These are phyloP conservation scores for Vachellia collinsii DNA, from an alignment of 306 rosid genomes.

Conservation along the genomic window DNA sequence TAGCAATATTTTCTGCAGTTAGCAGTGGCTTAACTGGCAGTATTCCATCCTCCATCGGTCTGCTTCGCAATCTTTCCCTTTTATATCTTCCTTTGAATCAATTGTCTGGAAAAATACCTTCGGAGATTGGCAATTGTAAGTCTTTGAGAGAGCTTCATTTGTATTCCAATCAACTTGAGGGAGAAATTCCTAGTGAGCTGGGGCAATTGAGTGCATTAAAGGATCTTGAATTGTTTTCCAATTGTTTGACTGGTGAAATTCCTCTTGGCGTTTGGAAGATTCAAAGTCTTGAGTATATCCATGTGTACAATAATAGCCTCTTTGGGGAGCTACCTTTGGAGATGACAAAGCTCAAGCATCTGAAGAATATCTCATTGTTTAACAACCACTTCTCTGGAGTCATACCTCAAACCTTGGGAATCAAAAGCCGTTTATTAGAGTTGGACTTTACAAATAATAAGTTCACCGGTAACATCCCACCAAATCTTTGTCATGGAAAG, in stretches of 20 bases:
- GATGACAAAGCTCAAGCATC: constrained; percentile 66
- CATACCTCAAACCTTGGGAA: constrained; percentile 75
- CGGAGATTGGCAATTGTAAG: constrained; percentile 63
- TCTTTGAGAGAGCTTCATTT: constrained; percentile 55
- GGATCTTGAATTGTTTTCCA: constrained; percentile 55
- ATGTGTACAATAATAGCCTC: constrained; percentile 65
- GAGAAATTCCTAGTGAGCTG: constrained; percentile 70
- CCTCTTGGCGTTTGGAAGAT: constrained; percentile 87
- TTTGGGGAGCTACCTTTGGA: constrained; percentile 71
- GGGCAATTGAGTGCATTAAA: constrained; percentile 55
- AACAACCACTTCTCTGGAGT: constrained; percentile 71
- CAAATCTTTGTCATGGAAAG: constrained; percentile 71
- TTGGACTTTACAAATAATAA: constrained; percentile 68
- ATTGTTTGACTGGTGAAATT: constrained; percentile 69
- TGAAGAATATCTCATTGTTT: constrained; percentile 61
- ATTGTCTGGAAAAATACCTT: constrained; percentile 70
- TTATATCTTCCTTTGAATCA: constrained; percentile 57
- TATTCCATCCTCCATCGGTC: constrained; percentile 71
- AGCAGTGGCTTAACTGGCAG: constrained; percentile 51
- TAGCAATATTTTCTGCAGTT: constrained; percentile 40
- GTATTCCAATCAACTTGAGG: constrained; percentile 63
- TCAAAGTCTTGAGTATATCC: constrained; percentile 54
- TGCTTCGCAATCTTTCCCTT: constrained; percentile 39
- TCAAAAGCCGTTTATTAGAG: constrained; percentile 60
- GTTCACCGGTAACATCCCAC: constrained; percentile 69